Base-by-base conservation (phyloP, 768 basidiomycete genomes). In the Lentinula sp. region DNA sequence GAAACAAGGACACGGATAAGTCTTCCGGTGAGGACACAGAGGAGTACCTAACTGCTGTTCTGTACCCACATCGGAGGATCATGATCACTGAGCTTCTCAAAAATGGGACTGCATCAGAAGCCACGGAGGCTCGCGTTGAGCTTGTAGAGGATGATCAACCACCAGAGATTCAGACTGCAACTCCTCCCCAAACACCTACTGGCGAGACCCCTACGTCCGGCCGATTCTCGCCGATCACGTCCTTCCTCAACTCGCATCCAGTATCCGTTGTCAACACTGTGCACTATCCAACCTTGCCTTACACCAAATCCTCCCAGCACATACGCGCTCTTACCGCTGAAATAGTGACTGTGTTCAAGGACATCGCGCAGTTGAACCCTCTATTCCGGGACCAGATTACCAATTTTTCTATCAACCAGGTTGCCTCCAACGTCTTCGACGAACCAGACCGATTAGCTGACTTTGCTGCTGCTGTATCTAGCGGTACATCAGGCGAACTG, bases 301-400 rank as follows among this genome's bases (percentile, higher is more conserved):
- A 89, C 78, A 86, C 88, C 77, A 93, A 95, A 71, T 33, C 45
- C 18, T 88, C 95, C 74, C 95, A 97, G 71, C 90, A 95, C 72
- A 88, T 96, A 66, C 90, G 94, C 32, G 96, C 96, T 4, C 91
- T 97, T 74, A 95, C 94, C 85, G 88, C 89, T 46, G 96, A 98
- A 74, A 93, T 98, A 62, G 90, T 98, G 65, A 89, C 91, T 49
- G 93, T 95, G 42, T 98, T 98, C 85, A 98, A 98, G 79, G 95
- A 98, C 70, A 97, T 98, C 62, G 95, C 95, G 0, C 93, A 95
- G 71, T 83, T 98, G 46, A 96, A 97, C 73, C 95, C 95, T 1
- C 85, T 98, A 65, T 98, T 98, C 87, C 90, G 95, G 46, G 96
- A 98, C 77, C 95, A 98, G 70, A 96, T 98, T 66, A 94, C 95